Evolutionary conservation across 495 filamentous ascomycete species (phyloP), one percentile per base, ranked within the genome.

Genomic region (Hyaloscypha variabilis): DNA sequence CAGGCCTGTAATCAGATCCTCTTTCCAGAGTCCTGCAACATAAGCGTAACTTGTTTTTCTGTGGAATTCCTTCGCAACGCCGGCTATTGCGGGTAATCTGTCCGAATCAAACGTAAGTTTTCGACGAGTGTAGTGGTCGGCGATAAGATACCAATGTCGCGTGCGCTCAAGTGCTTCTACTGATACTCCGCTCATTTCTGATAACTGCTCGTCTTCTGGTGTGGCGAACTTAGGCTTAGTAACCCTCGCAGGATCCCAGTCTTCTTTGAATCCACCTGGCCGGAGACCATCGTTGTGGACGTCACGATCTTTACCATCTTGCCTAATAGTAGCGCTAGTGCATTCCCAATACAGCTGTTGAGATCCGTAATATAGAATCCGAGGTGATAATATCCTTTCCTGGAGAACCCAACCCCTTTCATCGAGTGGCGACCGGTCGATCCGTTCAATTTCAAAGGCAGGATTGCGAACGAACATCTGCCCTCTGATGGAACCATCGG

Each of bases 391-490:
- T 13, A 64, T 31, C 19, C 74, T 71, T 65, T 78, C 76, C 55
- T 78, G 75, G 0, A 78, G 67, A 55, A 69, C 75, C 76, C 76
- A 78, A 0, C 71, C 75, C 3, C 76, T 67, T n/a, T 58, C 51
- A 26, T 61, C 58, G 1, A 74, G 57, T 1, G 72, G 78, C 3
- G 21, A 34, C 11, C 11, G 4, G 11, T 34, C 30, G 11, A 34
- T 34, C 11, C 30, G 4, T 11, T 34, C 30, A 34, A 34, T 4
- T 34, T 34, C 5, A 34, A 34, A 34, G 11, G 5, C 11, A 34
- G 30, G 30, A 11, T 34, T 11, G 30, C 30, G 30, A 34, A 34
- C 30, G 11, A 5, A 34, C 30, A 34, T 34, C 30, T 34, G 30
- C 30, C 30, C 30, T 34, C 11, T 11, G 30, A 34, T 34, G 11